Evolutionary conservation across 176 grass and related monocot genomes (phyloP).

Genomic region (Aegilops speltoides): DNA sequence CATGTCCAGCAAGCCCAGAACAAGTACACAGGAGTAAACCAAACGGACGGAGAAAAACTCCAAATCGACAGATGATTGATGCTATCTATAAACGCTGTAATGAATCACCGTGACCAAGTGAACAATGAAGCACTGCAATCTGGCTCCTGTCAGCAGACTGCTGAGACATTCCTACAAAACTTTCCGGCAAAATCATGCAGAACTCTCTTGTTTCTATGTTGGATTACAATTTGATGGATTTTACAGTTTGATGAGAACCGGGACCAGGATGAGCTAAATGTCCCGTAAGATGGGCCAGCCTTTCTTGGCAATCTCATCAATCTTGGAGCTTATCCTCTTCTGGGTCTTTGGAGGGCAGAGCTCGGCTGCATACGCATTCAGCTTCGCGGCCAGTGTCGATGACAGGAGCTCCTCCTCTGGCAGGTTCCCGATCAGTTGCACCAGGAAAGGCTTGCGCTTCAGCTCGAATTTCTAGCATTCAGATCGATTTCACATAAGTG

Average conservation of each 20-base stretch:
- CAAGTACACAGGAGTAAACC: neutral
- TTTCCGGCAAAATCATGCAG: slow-evolving; percentile 3
- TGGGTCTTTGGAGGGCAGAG: slow-evolving; percentile 69
- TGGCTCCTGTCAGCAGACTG: neutral
- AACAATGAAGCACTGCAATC: neutral
- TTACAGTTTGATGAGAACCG: neutral
- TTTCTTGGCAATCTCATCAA: slow-evolving; percentile 66
- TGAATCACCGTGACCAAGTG: neutral
- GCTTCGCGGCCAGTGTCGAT: slow-evolving; percentile 69
- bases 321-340: slow-evolving; percentile 70
- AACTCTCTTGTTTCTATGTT: neutral
- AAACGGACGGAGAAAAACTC: neutral
- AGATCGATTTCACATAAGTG: slow-evolving; percentile 1
- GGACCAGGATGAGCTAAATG: slow-evolving; percentile 39
- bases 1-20: neutral
- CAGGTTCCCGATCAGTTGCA: slow-evolving; percentile 84
- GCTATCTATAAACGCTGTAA: slow-evolving; percentile 4
- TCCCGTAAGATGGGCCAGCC: slow-evolving; percentile 82
- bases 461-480: slow-evolving; percentile 89
- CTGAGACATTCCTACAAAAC: neutral
- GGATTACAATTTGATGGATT: neutral
- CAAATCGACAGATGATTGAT: slow-evolving; percentile 10
- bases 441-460: slow-evolving; percentile 65
- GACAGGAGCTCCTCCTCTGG: slow-evolving; percentile 71
- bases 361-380: slow-evolving; percentile 81